A percentile compares a stretch with the other conserved stretches of the same genome.
Evolutionary conservation across 192 early-diverging fungal genomes (phyloP).

Genomic region (Radiomyces spectabilis): DNA sequence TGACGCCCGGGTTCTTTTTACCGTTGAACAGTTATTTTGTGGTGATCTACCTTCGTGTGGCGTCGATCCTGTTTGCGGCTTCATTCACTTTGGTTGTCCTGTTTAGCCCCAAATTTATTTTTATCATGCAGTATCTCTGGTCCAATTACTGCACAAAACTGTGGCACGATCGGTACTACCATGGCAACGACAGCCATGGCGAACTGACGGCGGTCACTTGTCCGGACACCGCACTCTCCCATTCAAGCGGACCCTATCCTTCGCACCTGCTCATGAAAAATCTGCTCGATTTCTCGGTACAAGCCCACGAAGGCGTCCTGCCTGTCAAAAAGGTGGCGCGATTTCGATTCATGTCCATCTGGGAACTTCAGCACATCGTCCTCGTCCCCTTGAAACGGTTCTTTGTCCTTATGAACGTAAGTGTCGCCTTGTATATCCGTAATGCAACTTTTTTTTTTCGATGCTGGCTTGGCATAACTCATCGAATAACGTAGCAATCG

Average conservation of each 20-base stretch:
- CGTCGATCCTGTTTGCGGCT: conserved; percentile 3
- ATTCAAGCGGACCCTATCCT: not conserved
- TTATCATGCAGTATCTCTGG: not conserved
- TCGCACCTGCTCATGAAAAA: conserved; percentile 2
- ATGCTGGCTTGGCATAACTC: too few relatives aligned
- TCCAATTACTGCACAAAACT: too few relatives aligned
- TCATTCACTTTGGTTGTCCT: conserved; percentile 9
- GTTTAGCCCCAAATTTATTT: conserved; percentile 7
- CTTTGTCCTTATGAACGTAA: conserved; percentile 19
- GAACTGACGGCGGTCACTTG: not conserved
- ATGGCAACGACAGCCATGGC: not conserved
- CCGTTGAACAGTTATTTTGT: conserved; percentile 1
- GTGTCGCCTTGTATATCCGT: too few relatives aligned
- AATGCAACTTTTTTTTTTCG: too few relatives aligned
- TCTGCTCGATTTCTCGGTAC: conserved; percentile 1
- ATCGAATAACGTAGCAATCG: not conserved
- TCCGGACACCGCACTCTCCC: not conserved
- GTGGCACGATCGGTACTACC: not conserved
- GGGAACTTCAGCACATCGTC: conserved; percentile 22
- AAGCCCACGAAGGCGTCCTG: conserved; percentile 15
- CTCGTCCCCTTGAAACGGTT: conserved; percentile 9
- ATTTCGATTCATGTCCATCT: conserved; percentile 16
- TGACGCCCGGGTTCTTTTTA: conserved; percentile 9
- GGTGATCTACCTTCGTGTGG: conserved; percentile 9
- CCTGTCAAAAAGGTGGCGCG: conserved; percentile 15